Evolutionary conservation across 352 stramenopile genomes (phyloP).

Genomic region (Hyaloperonospora brassicae): DNA sequence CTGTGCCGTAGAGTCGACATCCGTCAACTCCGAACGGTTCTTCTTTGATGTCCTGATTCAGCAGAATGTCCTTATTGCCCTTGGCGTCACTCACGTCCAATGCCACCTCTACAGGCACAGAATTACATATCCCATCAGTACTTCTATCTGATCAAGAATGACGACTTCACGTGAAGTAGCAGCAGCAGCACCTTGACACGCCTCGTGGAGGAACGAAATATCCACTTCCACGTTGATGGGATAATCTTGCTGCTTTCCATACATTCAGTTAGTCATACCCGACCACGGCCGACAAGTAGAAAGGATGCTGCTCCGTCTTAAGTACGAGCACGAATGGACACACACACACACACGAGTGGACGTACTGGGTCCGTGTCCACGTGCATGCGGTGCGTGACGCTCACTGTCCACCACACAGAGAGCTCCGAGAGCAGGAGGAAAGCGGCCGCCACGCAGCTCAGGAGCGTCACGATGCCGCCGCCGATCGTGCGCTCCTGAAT

Average conservation of each 20-base stretch:
- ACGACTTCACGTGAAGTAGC: too few relatives aligned
- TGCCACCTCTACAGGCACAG: constrained; percentile 43
- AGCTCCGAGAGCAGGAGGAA: constrained; percentile 81
- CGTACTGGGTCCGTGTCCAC: constrained; percentile 75
- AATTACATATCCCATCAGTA: neutral
- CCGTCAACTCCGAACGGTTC: constrained; percentile 55
- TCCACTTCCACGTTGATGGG: constrained; percentile 76
- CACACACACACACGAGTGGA: too few relatives aligned
- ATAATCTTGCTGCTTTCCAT: constrained; percentile 63
- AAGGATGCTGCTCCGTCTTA: neutral
- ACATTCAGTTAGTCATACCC: too few relatives aligned
- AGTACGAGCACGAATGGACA: neutral
- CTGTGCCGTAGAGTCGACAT: constrained; percentile 61
- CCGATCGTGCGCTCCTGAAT: constrained; percentile 85
- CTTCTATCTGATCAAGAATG: too few relatives aligned
- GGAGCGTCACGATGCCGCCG: constrained; percentile 71
- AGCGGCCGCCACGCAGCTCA: constrained; percentile 62
- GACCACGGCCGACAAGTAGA: neutral
- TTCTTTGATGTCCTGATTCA: constrained; percentile 56
- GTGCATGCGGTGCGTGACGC: constrained; percentile 82
- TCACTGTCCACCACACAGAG: constrained; percentile 78
- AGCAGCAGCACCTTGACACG: constrained; percentile 50
- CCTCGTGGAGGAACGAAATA: constrained; percentile 73
- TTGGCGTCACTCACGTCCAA: constrained; percentile 83
- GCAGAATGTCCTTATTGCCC: constrained; percentile 76